phyloP scores from a whole-genome alignment of 179 eudicot species.

The Spergularia azorica region DNA sequence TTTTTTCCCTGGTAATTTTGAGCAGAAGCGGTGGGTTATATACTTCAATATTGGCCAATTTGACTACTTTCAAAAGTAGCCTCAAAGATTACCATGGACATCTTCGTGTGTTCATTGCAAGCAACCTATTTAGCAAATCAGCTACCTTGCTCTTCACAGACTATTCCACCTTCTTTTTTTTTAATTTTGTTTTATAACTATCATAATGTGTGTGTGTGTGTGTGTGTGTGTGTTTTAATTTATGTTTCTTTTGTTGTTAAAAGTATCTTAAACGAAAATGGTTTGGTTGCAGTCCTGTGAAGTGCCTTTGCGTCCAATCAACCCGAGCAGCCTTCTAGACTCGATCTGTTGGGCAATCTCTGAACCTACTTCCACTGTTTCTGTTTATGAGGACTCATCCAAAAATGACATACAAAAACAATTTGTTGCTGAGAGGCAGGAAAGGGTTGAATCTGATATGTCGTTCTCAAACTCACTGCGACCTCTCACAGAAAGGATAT shows the following conservation, averaged over 20 bases:
- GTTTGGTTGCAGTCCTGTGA: slow-evolving; percentile 57
- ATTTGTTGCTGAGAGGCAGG: slow-evolving; percentile 42
- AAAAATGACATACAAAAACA: slow-evolving; percentile 37
- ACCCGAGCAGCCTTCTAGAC: slow-evolving; percentile 78
- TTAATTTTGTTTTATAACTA: too few relatives aligned
- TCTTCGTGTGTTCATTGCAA: too few relatives aligned
- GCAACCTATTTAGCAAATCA: too few relatives aligned
- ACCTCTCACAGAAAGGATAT: slow-evolving; percentile 74
- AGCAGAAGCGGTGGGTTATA: too few relatives aligned
- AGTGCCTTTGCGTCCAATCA: slow-evolving; percentile 63
- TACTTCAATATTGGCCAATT: too few relatives aligned
- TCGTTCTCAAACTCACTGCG: slow-evolving; percentile 61
- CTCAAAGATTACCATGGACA: too few relatives aligned
- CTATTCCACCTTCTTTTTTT: too few relatives aligned
- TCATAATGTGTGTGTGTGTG: too few relatives aligned
- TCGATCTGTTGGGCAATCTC: slow-evolving; percentile 88
- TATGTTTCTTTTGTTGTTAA: background rate
- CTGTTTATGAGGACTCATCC: slow-evolving; percentile 62
- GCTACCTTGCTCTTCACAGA: too few relatives aligned
- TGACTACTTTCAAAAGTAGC: too few relatives aligned
- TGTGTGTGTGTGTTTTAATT: too few relatives aligned
- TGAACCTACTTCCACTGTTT: slow-evolving; percentile 81
- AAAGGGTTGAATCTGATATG: slow-evolving; percentile 47
- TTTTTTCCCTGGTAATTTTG: too few relatives aligned
- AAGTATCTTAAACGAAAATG: background rate